A percentile compares a stretch with the other conserved stretches of the same genome.
Evolutionary conservation across 352 stramenopile genomes (phyloP).

Genomic region (Globisporangium spiculum): DNA sequence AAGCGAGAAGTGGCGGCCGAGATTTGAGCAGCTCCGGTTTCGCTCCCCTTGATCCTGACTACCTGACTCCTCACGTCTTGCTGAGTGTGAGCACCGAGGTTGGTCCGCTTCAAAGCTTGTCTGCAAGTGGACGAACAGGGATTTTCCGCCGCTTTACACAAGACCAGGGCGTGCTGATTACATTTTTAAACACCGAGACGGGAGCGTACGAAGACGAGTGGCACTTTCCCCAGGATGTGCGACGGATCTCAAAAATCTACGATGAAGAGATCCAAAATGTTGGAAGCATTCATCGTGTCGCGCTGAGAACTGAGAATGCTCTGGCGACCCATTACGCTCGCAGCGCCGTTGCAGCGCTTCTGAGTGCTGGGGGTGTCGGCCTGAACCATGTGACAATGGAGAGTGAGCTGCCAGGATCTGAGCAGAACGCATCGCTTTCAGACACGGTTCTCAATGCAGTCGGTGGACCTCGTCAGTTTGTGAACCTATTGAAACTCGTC

Average conservation of each 20-base stretch:
- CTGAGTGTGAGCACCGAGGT: slow-evolving; percentile 73
- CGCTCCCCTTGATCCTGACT: slow-evolving; percentile 64
- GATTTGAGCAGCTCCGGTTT: slow-evolving; percentile 39
- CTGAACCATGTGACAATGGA: slow-evolving; percentile 5
- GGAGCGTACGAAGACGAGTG: slow-evolving; percentile 85
- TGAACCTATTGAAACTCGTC: slow-evolving; percentile 80
- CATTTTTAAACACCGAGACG: slow-evolving; percentile 84
- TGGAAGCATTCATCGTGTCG: slow-evolving; percentile 73
- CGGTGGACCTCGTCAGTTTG: slow-evolving; percentile 69
- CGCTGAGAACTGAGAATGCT: slow-evolving; percentile 73
- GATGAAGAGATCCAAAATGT: slow-evolving; percentile 67
- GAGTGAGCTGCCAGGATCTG: slow-evolving; percentile 1
- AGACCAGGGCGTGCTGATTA: slow-evolving; percentile 70
- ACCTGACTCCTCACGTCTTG: slow-evolving; percentile 72
- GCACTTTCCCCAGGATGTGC: slow-evolving; percentile 67
- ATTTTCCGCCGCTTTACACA: slow-evolving; percentile 55
- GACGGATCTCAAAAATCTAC: slow-evolving; percentile 78
- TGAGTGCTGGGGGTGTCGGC: slow-evolving; percentile 16
- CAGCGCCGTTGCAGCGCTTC: slow-evolving; percentile 41
- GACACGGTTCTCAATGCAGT: slow-evolving; percentile 47
- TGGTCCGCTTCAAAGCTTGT: slow-evolving; percentile 65
- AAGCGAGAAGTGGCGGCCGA: slow-evolving; percentile 9
- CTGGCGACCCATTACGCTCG: slow-evolving; percentile 83
- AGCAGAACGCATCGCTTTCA: slow-evolving; percentile 21
- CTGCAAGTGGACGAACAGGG: slow-evolving; percentile 62